Base-by-base conservation (phyloP, 306 rosid species). In the Ormosia semicastrata region DNA sequence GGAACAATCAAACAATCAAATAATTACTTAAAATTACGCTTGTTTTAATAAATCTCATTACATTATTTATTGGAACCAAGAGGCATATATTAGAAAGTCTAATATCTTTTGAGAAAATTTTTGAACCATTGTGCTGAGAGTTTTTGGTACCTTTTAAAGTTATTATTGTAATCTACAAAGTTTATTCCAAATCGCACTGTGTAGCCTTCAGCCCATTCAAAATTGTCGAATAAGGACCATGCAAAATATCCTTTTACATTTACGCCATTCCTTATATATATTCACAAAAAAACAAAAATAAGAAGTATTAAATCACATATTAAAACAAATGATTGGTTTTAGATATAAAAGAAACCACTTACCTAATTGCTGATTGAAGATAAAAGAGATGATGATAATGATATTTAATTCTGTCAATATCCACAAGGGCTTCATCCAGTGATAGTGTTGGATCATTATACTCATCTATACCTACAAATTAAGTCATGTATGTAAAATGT, bases 201-300 rank as follows among this genome's bases (percentile, higher is more conserved):
- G 44, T 81, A 90, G 0, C 92, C 94, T 4, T 13, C 53, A 2
- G 9, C 9, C 92, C 94, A 90, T 71, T 90, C 89, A 49, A 87
- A 88, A 40, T 88, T 85, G 32, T 90, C 94, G 11, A 90, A 17
- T 41, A 90, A 72, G 2, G 92, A 86, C 92, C 94, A 90, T 63
- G 88, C 85, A 59, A 85, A 90, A 18, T 88, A 90, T 1, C 92
- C 91, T n/a, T 81, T 82, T 39, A 90, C 94, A 8, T 84, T 87
- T 2, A 66, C 87, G 0, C 91, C 92, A 24, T 69, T 46, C 76
- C 89, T 87, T 2, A 6, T 15, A 12, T 12, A 39, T 7, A 3
- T 11, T 1, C 24, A 33, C 34, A 4, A 8, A 46, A 60, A 52
- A 4, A 17, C 33, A 14, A 0, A 2, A 3, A 1, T 4, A 24